These are phyloP conservation scores for Leccinum arenicola DNA, from an alignment of 768 basidiomycete species.

Conservation along the genomic window DNA sequence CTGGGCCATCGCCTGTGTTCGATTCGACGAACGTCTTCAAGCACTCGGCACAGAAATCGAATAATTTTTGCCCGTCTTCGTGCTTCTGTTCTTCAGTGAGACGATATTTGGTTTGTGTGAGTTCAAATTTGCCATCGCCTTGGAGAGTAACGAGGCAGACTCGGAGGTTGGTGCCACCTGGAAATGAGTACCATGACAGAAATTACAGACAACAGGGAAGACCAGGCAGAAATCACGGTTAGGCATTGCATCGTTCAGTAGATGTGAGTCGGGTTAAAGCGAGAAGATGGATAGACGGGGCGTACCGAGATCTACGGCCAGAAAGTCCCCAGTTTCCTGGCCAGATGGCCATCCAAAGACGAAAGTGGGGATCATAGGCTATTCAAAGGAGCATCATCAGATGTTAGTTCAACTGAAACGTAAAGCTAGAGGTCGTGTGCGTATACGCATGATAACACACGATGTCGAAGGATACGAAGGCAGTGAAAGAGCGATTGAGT, in stretches of 20 bases:
- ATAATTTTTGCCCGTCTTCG: constrained; percentile 90
- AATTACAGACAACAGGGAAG: not conserved
- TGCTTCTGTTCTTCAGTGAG: constrained; percentile 98
- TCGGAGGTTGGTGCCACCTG: constrained; percentile 95
- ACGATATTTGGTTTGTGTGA: constrained; percentile 96
- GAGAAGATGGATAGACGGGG: constrained; percentile 7
- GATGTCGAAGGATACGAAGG: not conserved
- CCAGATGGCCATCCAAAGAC: constrained; percentile 96
- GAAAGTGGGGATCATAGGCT: constrained; percentile 97
- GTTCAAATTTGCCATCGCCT: constrained; percentile 94
- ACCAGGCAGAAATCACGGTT: not conserved
- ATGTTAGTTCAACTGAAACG: not conserved
- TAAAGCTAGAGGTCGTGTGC: not conserved
- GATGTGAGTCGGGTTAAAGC: not conserved
- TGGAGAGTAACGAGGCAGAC: constrained; percentile 93
- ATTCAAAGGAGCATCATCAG: constrained; percentile 11
- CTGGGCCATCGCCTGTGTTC: constrained; percentile 53
- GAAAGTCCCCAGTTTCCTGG: constrained; percentile 82
- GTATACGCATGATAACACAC: not conserved
- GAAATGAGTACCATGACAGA: not conserved
- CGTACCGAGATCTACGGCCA: constrained; percentile 86
- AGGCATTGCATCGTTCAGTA: not conserved
- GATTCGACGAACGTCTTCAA: constrained; percentile 84
- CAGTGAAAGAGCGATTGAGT: not conserved
- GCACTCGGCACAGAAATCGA: constrained; percentile 97